Evolutionary conservation across 371 early-diverging fungal genomes (phyloP).

Genomic region (Mucor indicus): DNA sequence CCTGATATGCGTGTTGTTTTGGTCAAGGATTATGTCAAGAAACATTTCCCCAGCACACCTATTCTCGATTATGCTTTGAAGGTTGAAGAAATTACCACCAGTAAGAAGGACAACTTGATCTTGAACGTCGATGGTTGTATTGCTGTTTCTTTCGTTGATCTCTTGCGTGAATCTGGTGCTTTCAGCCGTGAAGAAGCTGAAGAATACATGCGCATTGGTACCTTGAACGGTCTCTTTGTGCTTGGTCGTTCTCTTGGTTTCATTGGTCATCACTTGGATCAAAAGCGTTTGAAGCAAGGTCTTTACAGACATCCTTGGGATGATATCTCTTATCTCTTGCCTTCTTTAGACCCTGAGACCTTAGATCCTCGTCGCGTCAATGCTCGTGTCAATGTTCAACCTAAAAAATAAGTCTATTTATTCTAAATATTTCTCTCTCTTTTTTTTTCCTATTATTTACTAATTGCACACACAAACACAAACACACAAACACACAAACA

Average conservation of each 20-base stretch:
- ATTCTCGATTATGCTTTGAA: slow-evolving; percentile 91
- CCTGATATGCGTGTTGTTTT: slow-evolving; percentile 95
- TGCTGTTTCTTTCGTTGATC: slow-evolving; percentile 93
- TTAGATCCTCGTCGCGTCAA: slow-evolving; percentile 52
- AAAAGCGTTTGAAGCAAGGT: slow-evolving; percentile 97
- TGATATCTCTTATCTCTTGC: slow-evolving; percentile 91
- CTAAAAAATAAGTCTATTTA: slow-evolving; percentile 20
- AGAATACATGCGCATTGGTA: slow-evolving; percentile 95
- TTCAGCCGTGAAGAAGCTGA: slow-evolving; percentile 95
- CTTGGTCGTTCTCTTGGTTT: slow-evolving; percentile 95
- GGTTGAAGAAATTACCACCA: slow-evolving; percentile 94
- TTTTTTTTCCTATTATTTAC: background rate
- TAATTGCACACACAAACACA: background rate
- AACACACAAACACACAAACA: too few relatives aligned
- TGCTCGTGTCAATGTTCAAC: slow-evolving; percentile 48
- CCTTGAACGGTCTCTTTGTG: slow-evolving; percentile 95
- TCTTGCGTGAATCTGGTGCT: slow-evolving; percentile 89
- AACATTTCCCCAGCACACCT: slow-evolving; percentile 86
- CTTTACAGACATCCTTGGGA: slow-evolving; percentile 98
- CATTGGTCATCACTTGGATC: slow-evolving; percentile 96
- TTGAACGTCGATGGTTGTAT: slow-evolving; percentile 97
- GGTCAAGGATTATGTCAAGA: slow-evolving; percentile 89
- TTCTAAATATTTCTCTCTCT: background rate
- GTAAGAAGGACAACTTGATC: slow-evolving; percentile 97
- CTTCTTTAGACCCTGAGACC: slow-evolving; percentile 47